Percentiles rank a stretch among this genome's conserved stretches.
Evolutionary conservation across 176 grass and related monocot species (phyloP).

Genomic region (Carex scoparia): DNA sequence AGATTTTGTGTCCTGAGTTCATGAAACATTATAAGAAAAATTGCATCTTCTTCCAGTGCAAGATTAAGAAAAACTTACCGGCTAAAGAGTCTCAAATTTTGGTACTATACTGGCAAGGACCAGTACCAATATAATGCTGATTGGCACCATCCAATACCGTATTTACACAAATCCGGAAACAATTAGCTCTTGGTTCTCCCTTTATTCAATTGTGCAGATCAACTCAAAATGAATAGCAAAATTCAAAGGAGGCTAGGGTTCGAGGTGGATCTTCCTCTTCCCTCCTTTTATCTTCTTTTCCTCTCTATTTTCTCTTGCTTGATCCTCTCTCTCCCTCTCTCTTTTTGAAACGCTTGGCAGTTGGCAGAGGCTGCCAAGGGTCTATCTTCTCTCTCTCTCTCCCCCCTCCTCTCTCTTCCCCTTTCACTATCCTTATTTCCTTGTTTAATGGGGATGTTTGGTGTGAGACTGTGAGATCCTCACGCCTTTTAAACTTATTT

Average conservation of each 20-base stretch:
- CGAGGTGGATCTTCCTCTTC: neutral
- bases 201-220: neutral
- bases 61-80: neutral
- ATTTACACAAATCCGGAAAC: no score
- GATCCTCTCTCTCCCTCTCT: neutral
- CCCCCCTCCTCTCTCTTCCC: neutral
- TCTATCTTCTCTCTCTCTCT: no score
- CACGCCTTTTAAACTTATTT: neutral
- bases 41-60: neutral
- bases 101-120: neutral
- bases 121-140: neutral
- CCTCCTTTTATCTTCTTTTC: neutral
- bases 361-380: no score
- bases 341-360: no score
- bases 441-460: neutral
- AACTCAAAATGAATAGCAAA: neutral
- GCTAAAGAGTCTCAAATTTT: neutral
- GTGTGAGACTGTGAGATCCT: neutral
- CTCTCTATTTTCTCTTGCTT: neutral
- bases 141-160: no score
- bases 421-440: neutral
- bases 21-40: neutral
- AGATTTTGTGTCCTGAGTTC: neutral
- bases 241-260: neutral
- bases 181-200: neutral